phyloP scores from a whole-genome alignment of 257 asterid genomes.

The Scutellaria baicalensis region DNA sequence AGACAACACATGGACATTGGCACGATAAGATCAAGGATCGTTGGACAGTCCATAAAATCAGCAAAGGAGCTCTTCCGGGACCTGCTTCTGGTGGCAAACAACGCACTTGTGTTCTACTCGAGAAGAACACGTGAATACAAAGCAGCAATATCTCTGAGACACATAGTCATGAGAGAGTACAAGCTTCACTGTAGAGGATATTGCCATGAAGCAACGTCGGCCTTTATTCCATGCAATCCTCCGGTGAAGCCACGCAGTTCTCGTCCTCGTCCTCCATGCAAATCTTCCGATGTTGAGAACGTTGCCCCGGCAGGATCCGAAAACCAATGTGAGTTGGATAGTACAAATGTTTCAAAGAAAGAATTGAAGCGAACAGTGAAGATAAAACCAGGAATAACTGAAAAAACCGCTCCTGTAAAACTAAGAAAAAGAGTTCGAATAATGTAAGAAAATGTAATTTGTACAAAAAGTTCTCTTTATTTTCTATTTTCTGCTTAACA shows the following conservation, averaged over 20 bases:
- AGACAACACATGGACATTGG: constrained; percentile 69
- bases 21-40: constrained; percentile 58
- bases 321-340: constrained; percentile 18
- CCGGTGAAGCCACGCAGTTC: constrained; percentile 79
- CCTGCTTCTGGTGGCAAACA: constrained; percentile 69
- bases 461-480: no score
- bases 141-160: constrained; percentile 58
- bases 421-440: constrained; percentile 35
- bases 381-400: not conserved
- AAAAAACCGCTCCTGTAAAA: constrained; percentile 26
- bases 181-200: constrained; percentile 34
- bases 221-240: constrained; percentile 49
- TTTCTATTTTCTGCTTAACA: no score
- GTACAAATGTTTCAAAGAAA: constrained; percentile 4
- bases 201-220: constrained; percentile 36
- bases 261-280: constrained; percentile 24
- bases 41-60: constrained; percentile 35
- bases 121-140: constrained; percentile 78
- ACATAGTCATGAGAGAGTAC: constrained; percentile 48
- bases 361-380: constrained; percentile 37
- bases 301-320: constrained; percentile 3
- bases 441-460: no score
- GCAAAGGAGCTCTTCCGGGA: constrained; percentile 72
- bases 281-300: not conserved
- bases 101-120: constrained; percentile 80